A percentile compares a stretch with the other conserved stretches of the same genome.
Conservation (phyloP, 176 grass and related monocot species). For the barley (Hordeum vulgare) region DNA sequence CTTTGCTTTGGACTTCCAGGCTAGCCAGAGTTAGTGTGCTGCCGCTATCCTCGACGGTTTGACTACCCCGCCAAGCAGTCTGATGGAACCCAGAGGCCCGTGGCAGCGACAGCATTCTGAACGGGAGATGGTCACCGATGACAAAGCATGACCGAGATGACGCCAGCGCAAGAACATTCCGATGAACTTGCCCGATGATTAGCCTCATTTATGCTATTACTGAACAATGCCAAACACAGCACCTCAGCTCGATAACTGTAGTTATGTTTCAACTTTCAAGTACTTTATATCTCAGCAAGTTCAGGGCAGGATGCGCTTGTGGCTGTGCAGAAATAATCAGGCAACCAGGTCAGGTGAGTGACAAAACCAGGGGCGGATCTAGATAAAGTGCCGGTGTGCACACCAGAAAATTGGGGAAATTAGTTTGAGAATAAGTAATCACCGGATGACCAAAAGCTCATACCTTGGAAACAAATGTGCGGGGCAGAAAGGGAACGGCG, state of each 20-base stretch:
- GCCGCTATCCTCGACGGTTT: slow-evolving; percentile 9
- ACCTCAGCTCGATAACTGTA: background rate
- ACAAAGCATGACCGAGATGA: slow-evolving; percentile 60
- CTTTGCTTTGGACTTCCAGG: slow-evolving; percentile 44
- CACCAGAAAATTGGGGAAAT: background rate
- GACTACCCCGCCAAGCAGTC: slow-evolving; percentile 23
- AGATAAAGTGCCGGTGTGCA: background rate
- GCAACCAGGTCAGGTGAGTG: background rate
- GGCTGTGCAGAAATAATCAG: background rate
- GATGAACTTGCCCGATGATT: slow-evolving; percentile 44
- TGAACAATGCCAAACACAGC: background rate
- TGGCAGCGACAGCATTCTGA: slow-evolving; percentile 39
- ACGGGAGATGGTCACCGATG: slow-evolving; percentile 32
- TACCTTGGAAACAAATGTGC: background rate
- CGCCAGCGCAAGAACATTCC: slow-evolving; percentile 60
- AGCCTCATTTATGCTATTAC: slow-evolving; percentile 36
- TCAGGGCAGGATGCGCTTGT: background rate
- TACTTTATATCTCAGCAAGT: background rate
- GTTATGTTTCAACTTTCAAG: background rate
- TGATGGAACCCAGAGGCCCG: slow-evolving; percentile 36
- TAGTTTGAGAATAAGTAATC: background rate
- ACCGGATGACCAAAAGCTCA: background rate
- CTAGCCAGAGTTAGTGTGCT: slow-evolving; percentile 50
- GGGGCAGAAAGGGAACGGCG: background rate
- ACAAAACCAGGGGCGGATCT: background rate